Evolutionary conservation across 2,329 filamentous ascomycete genomes (phyloP).

Genomic region (Calonectria fujianensis): DNA sequence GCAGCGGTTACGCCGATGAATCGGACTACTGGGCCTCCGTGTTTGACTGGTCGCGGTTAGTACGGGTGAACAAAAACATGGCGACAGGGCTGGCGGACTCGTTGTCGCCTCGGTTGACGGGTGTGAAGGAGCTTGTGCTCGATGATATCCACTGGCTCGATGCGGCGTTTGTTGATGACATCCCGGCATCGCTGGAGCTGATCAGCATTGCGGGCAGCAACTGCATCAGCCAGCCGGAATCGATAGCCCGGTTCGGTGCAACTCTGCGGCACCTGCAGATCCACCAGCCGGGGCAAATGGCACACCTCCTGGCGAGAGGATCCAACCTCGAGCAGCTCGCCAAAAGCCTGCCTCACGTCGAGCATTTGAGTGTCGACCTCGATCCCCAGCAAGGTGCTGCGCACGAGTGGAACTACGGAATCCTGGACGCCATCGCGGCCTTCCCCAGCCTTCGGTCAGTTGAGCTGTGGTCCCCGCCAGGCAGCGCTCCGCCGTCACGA

Average conservation of each 20-base stretch:
- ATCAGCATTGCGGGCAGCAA: constrained; percentile 26
- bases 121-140: constrained; percentile 32
- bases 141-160: background rate
- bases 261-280: constrained; percentile 33
- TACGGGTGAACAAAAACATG: constrained; percentile 14
- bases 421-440: constrained; percentile 25
- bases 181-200: constrained; percentile 34
- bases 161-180: background rate
- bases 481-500: background rate
- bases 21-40: constrained; percentile 24
- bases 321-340: constrained; percentile 26
- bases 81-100: background rate
- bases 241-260: constrained; percentile 11
- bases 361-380: constrained; percentile 35
- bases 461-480: constrained; percentile 35
- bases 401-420: constrained; percentile 25
- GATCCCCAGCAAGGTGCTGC: background rate
- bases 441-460: constrained; percentile 36
- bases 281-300: constrained; percentile 13
- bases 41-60: constrained; percentile 40
- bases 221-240: background rate
- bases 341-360: constrained; percentile 30
- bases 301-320: background rate
- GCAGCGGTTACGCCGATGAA: background rate
- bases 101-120: constrained; percentile 28